Evolutionary conservation across 116 monocot species (phyloP), one percentile per base, ranked within the genome.

Genomic region (Zostera marina): DNA sequence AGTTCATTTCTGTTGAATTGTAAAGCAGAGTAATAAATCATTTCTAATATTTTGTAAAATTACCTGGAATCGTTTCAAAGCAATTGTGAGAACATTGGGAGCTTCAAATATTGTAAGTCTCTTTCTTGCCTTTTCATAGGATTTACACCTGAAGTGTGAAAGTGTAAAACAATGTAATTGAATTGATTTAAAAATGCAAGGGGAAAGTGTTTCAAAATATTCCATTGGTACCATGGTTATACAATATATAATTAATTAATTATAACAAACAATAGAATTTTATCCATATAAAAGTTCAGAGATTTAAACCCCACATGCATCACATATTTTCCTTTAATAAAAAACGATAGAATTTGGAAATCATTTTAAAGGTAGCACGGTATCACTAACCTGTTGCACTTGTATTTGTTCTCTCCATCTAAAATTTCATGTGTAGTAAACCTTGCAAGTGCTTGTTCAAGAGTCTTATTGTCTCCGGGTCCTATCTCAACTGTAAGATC

Each of bases 401-500:
- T 62, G 55, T 99, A 99, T 56, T 74, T 91, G 66, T 99, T 91
- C 17, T 91, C 87, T 59, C 99, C 99, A 55, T 91, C 99, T 46
- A 99, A 74, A 76, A 84, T 45, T 71, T 99, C 99, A 54, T 76
- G 75, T 66, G 67, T 63, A 54, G 99, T 99, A 70, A 84, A 99
- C 19, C 72, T 68, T 22, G 26, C 38, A 62, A 99, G 87, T 56
- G 99, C 99, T 48, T 87, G 87, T 45, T 91, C 79, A 63, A 99
- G 79, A 10, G 76, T 91, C 41, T 66, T 63, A 54, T 85, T 74
- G 26, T 91, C 79, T 11, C 40, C 54, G 32, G 5, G 14, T 7
- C 98, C 99, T 77, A 99, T 81, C 54, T 87, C 91, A 52, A 99
- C 81, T 42, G 99, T 91, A 42, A 99, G 83, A 84, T 99, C 99